phyloP scores from a whole-genome alignment of 148 eudicot species.

The Heliamphora exappendiculata region DNA sequence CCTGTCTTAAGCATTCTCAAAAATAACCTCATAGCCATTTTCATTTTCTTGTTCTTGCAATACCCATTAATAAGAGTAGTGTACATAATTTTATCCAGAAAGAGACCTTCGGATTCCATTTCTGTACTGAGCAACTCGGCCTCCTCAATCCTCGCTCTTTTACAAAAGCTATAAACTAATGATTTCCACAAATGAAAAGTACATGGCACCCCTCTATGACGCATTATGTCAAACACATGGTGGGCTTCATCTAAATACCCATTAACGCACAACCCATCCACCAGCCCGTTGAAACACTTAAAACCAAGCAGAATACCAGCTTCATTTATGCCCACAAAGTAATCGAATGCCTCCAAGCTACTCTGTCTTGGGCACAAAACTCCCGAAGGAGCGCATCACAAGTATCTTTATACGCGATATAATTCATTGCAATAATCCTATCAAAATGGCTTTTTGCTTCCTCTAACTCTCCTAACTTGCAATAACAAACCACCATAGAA shows the following conservation, averaged over 20 bases:
- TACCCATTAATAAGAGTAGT: constrained; percentile 32
- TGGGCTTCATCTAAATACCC: constrained; percentile 38
- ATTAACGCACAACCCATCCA: constrained; percentile 22
- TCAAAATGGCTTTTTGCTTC: constrained; percentile 34
- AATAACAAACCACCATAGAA: constrained; percentile 29
- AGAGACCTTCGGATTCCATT: constrained; percentile 32
- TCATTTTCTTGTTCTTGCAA: constrained; percentile 33
- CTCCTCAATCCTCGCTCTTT: constrained; percentile 29
- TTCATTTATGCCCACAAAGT: constrained; percentile 16
- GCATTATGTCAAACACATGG: constrained; percentile 29
- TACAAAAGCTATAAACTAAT: constrained; percentile 30
- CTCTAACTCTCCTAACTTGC: constrained; percentile 29
- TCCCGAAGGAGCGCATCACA: constrained; percentile 23
- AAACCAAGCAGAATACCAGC: constrained; percentile 8
- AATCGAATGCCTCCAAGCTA: constrained; percentile 32
- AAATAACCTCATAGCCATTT: constrained; percentile 39
- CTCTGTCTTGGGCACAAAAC: constrained; percentile 21
- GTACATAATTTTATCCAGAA: constrained; percentile 32
- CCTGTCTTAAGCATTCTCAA: constrained; percentile 32
- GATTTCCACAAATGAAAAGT: constrained; percentile 21
- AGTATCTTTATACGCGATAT: constrained; percentile 1
- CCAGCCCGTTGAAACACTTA: constrained; percentile 22
- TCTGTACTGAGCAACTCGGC: constrained; percentile 31
- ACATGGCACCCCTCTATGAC: constrained; percentile 16
- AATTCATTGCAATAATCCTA: constrained; percentile 17